A percentile compares a stretch with the other conserved stretches of the same genome.
Conservation (phyloP, 495 filamentous ascomycete genomes). For the Talaromyces liani region DNA sequence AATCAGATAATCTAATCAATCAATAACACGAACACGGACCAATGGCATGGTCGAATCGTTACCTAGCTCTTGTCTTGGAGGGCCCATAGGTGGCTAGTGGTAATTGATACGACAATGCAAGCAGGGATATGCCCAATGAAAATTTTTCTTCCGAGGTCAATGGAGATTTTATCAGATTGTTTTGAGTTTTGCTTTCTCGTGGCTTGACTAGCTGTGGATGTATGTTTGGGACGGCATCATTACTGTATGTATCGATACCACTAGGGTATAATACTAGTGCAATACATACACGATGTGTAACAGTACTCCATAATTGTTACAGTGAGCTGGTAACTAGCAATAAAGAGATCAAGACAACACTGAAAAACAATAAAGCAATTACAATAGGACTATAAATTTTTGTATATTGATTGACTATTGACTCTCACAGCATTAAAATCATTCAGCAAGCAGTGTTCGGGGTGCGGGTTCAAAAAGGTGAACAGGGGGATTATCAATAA, state of each 20-base stretch:
- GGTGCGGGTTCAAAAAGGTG: neutral
- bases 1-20: constrained; percentile 9
- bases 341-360: neutral
- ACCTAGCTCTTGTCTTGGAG: neutral
- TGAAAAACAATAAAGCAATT: neutral
- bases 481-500: neutral
- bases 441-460: too few species aligned
- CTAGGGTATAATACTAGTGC: neutral
- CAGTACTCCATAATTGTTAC: neutral
- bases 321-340: neutral
- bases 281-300: neutral
- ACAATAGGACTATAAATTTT: neutral
- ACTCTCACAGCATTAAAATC: too few species aligned
- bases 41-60: neutral
- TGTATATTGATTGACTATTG: neutral
- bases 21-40: neutral
- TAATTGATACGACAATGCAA: neutral
- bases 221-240: neutral
- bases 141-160: neutral
- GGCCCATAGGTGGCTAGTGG: neutral
- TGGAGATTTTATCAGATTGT: constrained; percentile 5
- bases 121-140: neutral
- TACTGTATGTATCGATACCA: neutral
- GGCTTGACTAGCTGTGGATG: neutral
- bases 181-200: constrained; percentile 3